These are phyloP conservation scores for Arthrobotrys iridis DNA, from an alignment of 2,329 filamentous ascomycete species.

Conservation along the genomic window DNA sequence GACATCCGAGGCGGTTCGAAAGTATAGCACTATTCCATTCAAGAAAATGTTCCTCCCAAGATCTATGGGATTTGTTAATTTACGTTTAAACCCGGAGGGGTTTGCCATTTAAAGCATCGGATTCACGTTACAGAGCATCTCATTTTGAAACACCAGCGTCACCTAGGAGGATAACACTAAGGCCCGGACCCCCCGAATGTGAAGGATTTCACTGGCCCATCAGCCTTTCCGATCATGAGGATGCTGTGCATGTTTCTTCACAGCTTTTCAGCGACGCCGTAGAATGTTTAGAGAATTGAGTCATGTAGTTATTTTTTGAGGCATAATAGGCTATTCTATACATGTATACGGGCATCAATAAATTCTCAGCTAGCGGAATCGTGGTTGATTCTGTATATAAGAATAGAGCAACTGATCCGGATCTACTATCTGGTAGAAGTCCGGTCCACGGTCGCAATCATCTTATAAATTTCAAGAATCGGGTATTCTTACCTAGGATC, in stretches of 20 bases:
- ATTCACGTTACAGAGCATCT: conserved; percentile 12
- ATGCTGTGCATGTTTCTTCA: neutral
- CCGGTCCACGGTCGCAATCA: neutral
- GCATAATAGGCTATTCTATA: neutral
- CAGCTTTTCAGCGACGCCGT: neutral
- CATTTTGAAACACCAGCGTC: conserved; percentile 3
- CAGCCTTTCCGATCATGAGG: neutral
- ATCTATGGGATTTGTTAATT: neutral
- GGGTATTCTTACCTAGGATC: neutral
- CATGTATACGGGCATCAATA: too few species aligned
- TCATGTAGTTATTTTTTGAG: neutral
- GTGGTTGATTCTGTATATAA: neutral
- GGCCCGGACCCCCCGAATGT: neutral
- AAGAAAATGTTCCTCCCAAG: too few species aligned
- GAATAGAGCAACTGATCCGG: neutral
- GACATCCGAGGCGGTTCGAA: too few species aligned
- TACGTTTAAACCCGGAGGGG: conserved; percentile 10
- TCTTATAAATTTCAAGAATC: neutral
- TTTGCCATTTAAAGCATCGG: conserved; percentile 16
- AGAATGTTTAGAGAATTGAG: neutral
- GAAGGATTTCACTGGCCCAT: neutral
- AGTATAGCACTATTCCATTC: neutral
- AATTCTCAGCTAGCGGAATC: too few species aligned
- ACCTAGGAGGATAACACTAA: neutral
- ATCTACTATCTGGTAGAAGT: neutral